Conservation (phyloP, 257 asterid genomes). For the Solanum stenotomum region DNA sequence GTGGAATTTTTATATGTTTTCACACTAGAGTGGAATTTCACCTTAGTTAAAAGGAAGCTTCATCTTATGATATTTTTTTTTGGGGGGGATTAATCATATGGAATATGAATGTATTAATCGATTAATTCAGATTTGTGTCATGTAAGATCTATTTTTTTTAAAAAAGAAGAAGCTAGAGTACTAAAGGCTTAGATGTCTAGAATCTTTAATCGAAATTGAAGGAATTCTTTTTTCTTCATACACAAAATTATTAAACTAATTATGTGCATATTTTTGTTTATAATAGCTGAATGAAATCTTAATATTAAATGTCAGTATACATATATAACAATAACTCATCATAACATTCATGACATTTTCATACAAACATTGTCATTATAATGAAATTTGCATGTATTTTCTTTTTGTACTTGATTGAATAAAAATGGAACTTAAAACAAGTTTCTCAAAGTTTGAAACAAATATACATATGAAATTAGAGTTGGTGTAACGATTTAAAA, state of each 20-base stretch:
- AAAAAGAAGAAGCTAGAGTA: not conserved
- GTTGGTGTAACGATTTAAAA: not conserved
- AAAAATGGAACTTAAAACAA: not conserved
- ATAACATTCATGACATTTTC: not conserved
- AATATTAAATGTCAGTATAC: too few species aligned
- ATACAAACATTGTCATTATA: not conserved
- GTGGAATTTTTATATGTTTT: not conserved
- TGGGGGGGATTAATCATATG: not conserved
- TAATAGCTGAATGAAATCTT: not conserved
- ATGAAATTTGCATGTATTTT: not conserved
- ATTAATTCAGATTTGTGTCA: not conserved
- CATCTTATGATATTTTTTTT: not conserved
- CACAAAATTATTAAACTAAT: not conserved
- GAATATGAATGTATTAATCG: not conserved
- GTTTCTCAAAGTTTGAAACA: not conserved
- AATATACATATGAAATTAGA: not conserved
- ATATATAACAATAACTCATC: not conserved
- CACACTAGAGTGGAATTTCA: not conserved
- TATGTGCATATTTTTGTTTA: not conserved
- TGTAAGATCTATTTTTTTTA: too few species aligned
- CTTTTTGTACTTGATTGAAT: not conserved
- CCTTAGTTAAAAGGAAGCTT: not conserved
- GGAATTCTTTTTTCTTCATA: not conserved
- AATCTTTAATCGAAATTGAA: not conserved
- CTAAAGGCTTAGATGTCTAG: not conserved